Conservation (phyloP, 305 asterid genomes). For the Solanum hybrid region DNA sequence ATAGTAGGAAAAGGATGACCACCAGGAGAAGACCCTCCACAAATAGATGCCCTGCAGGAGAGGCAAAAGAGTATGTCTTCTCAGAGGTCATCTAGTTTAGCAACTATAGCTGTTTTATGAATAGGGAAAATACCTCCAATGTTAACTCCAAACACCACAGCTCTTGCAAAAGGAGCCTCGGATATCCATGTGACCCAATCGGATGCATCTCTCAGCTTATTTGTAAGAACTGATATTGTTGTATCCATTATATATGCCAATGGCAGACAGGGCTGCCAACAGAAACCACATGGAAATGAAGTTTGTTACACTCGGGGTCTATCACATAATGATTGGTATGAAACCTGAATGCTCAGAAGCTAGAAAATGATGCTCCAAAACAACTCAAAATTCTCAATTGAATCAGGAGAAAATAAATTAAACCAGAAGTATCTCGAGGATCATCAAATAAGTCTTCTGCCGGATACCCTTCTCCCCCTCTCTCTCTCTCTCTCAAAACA, state of each 20-base stretch:
- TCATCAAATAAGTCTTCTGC: neutral
- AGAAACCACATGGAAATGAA: neutral
- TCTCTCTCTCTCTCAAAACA: neutral
- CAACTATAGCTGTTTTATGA: neutral
- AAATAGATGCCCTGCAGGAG: slow-evolving; percentile 75
- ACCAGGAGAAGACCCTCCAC: slow-evolving; percentile 87
- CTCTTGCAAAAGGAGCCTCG: slow-evolving; percentile 70
- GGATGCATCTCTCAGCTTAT: slow-evolving; percentile 44
- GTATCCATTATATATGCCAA: slow-evolving; percentile 27
- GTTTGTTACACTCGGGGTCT: neutral
- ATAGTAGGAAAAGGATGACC: slow-evolving; percentile 71
- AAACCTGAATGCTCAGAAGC: neutral
- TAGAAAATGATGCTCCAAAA: neutral
- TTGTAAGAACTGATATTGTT: slow-evolving; percentile 30
- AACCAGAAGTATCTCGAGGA: neutral
- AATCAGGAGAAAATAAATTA: neutral
- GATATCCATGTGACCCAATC: slow-evolving; percentile 57
- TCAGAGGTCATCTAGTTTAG: neutral
- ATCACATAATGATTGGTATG: neutral
- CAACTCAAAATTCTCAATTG: neutral
- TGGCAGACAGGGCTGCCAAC: neutral
- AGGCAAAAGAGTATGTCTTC: slow-evolving; percentile 1
- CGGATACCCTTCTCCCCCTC: neutral
- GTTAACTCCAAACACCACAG: slow-evolving; percentile 86
- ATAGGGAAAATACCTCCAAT: slow-evolving; percentile 50